Evolutionary conservation across 2,329 filamentous ascomycete genomes (phyloP).

Genomic region (Cercospora sp.): DNA sequence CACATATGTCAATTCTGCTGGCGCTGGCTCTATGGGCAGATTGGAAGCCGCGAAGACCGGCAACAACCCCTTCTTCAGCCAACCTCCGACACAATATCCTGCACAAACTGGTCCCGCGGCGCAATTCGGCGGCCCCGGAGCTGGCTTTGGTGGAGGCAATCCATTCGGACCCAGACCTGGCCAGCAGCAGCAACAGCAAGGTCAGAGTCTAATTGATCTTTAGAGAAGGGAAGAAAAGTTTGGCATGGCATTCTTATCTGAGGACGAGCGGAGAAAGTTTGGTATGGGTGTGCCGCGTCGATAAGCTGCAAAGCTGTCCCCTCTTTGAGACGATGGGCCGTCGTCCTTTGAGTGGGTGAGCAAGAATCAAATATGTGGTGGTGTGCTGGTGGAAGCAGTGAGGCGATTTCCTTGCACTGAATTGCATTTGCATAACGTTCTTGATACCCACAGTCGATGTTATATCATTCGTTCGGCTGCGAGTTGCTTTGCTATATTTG

Average conservation of each 20-base stretch:
- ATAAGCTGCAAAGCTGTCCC: background rate
- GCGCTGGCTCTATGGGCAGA: conserved; percentile 67
- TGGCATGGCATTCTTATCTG: background rate
- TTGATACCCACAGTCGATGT: conserved; percentile 17
- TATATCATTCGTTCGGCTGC: conserved; percentile 10
- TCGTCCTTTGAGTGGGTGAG: background rate
- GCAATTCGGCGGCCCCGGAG: conserved; percentile 42
- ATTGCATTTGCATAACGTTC: conserved; percentile 15
- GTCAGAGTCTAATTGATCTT: conserved; percentile 62
- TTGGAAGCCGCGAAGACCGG: conserved; percentile 69
- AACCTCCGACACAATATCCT: conserved; percentile 48
- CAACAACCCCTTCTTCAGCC: conserved; percentile 89
- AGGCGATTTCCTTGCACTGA: background rate
- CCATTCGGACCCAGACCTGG: conserved; percentile 59
- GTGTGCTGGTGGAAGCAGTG: background rate
- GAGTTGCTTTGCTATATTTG: conserved; percentile 1
- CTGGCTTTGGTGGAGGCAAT: conserved; percentile 48
- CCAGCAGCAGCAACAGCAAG: conserved; percentile 44
- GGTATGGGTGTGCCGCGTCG: background rate
- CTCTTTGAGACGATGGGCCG: background rate
- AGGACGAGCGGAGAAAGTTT: background rate
- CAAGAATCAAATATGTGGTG: background rate
- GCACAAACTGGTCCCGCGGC: conserved; percentile 55
- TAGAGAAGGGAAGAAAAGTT: conserved; percentile 2
- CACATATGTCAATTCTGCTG: conserved; percentile 94